Conservation (phyloP, 2,329 filamentous ascomycete species). For the Fusarium sp. region DNA sequence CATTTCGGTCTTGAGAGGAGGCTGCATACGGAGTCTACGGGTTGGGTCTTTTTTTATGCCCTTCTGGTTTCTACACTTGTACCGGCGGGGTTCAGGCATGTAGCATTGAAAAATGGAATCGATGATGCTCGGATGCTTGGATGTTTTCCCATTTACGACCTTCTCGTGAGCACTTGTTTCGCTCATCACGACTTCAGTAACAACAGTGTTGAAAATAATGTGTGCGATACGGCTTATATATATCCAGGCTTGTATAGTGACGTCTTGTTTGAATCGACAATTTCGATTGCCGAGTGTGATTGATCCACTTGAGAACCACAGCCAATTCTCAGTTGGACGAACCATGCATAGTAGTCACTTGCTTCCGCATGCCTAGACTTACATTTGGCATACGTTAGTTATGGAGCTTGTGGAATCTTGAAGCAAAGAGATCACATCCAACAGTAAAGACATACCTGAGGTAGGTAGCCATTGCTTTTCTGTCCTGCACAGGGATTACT, state of each 20-base stretch:
- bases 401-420: neutral
- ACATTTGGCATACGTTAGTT: too few species aligned
- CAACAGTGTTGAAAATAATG: constrained; percentile 42
- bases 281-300: neutral
- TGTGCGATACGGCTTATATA: constrained; percentile 24
- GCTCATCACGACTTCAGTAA: constrained; percentile 28
- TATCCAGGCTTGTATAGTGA: constrained; percentile 5
- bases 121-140: constrained; percentile 58
- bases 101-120: constrained; percentile 69
- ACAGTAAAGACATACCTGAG: neutral
- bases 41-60: constrained; percentile 66
- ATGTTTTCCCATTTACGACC: constrained; percentile 43
- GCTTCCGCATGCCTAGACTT: neutral
- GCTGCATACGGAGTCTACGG: constrained; percentile 72
- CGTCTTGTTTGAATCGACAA: neutral
- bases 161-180: constrained; percentile 31
- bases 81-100: constrained; percentile 67
- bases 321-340: neutral
- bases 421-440: too few species aligned
- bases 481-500: too few species aligned
- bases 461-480: neutral
- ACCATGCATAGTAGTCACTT: neutral
- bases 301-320: neutral
- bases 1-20: constrained; percentile 64
- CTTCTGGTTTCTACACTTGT: constrained; percentile 62